These are phyloP conservation scores for Termitomyces sp. DNA, from an alignment of 768 basidiomycete genomes.

Conservation along the genomic window DNA sequence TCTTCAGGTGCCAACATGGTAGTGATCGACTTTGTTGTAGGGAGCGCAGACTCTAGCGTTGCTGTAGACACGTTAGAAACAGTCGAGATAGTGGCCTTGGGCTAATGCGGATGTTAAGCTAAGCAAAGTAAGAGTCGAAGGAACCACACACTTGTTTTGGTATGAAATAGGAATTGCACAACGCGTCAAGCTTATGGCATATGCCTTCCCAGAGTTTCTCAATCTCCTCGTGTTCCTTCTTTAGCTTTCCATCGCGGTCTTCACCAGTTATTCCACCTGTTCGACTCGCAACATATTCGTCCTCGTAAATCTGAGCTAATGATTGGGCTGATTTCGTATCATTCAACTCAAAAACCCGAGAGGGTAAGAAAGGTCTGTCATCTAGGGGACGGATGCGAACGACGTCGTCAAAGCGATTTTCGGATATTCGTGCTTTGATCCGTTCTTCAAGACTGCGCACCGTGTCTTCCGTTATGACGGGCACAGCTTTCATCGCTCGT, in stretches of 20 bases:
- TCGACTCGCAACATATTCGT: constrained; percentile 76
- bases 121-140: neutral
- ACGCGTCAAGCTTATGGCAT: constrained; percentile 84
- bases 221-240: constrained; percentile 87
- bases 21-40: constrained; percentile 69
- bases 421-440: constrained; percentile 87
- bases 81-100: constrained; percentile 84
- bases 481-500: constrained; percentile 79
- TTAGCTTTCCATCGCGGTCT: constrained; percentile 84
- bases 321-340: constrained; percentile 87
- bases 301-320: constrained; percentile 94
- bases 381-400: constrained; percentile 75
- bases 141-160: constrained; percentile 76
- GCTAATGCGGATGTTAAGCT: constrained; percentile 41
- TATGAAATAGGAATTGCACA: constrained; percentile 93
- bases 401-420: constrained; percentile 88
- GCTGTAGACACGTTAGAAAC: constrained; percentile 79
- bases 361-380: constrained; percentile 88
- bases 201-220: constrained; percentile 81
- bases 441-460: constrained; percentile 82
- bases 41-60: constrained; percentile 86
- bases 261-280: constrained; percentile 52
- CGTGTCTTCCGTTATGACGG: constrained; percentile 85
- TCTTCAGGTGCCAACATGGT: constrained; percentile 94
- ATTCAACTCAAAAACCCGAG: constrained; percentile 82